A percentile compares a stretch with the other conserved stretches of the same genome.
These are phyloP conservation scores for Cyanidiococcus yangmingshanensis DNA, from an alignment of 23 red algal species.

Conservation along the genomic window DNA sequence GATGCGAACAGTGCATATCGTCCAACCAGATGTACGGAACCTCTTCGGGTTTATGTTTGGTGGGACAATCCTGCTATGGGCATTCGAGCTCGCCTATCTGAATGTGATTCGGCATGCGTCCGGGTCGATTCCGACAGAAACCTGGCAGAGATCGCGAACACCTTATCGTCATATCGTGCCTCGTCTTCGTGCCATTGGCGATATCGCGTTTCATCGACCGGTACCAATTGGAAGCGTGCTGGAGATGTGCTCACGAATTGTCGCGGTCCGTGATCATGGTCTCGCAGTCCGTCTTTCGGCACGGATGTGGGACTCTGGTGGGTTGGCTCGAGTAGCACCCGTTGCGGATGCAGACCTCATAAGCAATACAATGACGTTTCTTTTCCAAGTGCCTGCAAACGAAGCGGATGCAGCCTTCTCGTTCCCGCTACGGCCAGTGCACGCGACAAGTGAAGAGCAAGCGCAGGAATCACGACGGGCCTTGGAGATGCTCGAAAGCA, in stretches of 20 bases:
- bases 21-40: slow-evolving; percentile 30
- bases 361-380: slow-evolving; percentile 9
- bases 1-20: slow-evolving; percentile 21
- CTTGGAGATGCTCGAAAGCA: background rate
- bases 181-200: background rate
- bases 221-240: background rate
- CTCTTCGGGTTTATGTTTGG: slow-evolving; percentile 34
- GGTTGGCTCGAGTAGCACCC: background rate
- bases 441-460: background rate
- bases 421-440: background rate
- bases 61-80: slow-evolving; percentile 16
- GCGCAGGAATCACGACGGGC: background rate
- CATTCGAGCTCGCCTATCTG: slow-evolving; percentile 23
- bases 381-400: background rate
- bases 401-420: background rate
- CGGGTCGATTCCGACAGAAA: background rate
- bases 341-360: background rate
- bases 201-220: slow-evolving; percentile 12
- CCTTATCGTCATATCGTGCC: background rate
- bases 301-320: background rate
- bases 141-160: background rate
- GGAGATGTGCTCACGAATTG: slow-evolving; percentile 5
- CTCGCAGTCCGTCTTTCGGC: slow-evolving; percentile 10
- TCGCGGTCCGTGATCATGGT: background rate
- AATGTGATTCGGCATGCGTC: slow-evolving; percentile 5